Evolutionary conservation across 2,329 filamentous ascomycete genomes (phyloP).

Genomic region (Phialocephala subalpina): DNA sequence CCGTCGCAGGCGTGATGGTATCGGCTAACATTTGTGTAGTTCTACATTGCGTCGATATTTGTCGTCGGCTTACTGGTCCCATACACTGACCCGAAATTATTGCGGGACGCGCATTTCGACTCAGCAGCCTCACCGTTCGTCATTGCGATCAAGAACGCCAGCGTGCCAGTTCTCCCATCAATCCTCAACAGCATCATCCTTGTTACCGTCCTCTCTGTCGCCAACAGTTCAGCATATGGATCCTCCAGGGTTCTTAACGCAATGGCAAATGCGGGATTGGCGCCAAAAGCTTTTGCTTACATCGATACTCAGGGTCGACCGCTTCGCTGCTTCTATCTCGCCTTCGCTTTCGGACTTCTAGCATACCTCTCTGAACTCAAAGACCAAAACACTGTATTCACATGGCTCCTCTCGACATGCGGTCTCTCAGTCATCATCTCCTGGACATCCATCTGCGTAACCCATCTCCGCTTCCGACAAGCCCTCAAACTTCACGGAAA

Average conservation of each 20-base stretch:
- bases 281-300: slow-evolving; percentile 61
- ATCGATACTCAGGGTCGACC: slow-evolving; percentile 64
- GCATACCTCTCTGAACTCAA: slow-evolving; percentile 55
- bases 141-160: slow-evolving; percentile 59
- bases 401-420: slow-evolving; percentile 69
- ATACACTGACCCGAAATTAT: slow-evolving; percentile 49
- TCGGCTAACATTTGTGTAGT: slow-evolving; percentile 30
- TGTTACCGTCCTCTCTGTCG: slow-evolving; percentile 63
- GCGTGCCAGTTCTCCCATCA: slow-evolving; percentile 56
- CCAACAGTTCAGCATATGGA: slow-evolving; percentile 63
- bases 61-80: slow-evolving; percentile 57
- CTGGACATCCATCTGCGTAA: slow-evolving; percentile 69
- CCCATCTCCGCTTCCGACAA: slow-evolving; percentile 70
- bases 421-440: slow-evolving; percentile 64
- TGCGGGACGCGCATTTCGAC: slow-evolving; percentile 47
- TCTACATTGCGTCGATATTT: slow-evolving; percentile 58
- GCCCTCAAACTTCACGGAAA: slow-evolving; percentile 65
- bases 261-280: slow-evolving; percentile 63
- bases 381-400: slow-evolving; percentile 60
- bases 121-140: slow-evolving; percentile 59
- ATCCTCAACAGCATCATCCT: slow-evolving; percentile 66
- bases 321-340: slow-evolving; percentile 53
- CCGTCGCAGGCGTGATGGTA: neutral
- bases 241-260: slow-evolving; percentile 64
- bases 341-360: slow-evolving; percentile 57